phyloP scores from a whole-genome alignment of 1,284 basidiomycete genomes.

The Omphalotus olearius region DNA sequence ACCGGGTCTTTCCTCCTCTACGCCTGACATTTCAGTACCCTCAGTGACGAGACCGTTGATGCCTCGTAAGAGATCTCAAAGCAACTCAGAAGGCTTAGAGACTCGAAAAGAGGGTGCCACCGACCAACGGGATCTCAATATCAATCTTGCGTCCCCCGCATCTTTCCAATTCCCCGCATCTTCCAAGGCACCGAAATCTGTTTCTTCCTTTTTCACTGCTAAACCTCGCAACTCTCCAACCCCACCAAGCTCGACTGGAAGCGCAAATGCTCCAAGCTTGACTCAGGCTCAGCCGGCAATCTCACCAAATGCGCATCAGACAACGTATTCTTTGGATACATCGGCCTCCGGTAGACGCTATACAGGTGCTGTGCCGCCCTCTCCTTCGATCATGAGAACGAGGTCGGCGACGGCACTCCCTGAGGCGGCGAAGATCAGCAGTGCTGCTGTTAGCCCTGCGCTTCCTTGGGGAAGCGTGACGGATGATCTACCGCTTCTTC shows the following conservation, averaged over 20 bases:
- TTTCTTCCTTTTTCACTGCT: constrained; percentile 17
- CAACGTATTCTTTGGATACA: constrained; percentile 51
- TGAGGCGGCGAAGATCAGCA: constrained; percentile 18
- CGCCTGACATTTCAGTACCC: constrained; percentile 20
- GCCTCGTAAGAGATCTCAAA: constrained; percentile 40
- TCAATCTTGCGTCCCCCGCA: constrained; percentile 37
- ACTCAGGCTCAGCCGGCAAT: constrained; percentile 17
- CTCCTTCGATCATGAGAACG: constrained; percentile 39
- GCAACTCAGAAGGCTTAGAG: constrained; percentile 30
- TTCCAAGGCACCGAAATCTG: constrained; percentile 16
- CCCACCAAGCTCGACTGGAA: constrained; percentile 17
- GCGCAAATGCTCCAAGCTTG: constrained; percentile 17
- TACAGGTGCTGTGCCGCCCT: constrained; percentile 19
- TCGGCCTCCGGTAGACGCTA: constrained; percentile 27
- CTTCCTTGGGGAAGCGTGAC: not conserved
- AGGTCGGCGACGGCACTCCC: constrained; percentile 48
- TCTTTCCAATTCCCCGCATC: constrained; percentile 39
- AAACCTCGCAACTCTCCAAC: constrained; percentile 21
- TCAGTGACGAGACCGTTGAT: constrained; percentile 19
- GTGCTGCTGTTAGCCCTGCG: not conserved
- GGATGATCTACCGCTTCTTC: constrained; percentile 26
- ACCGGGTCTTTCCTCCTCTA: constrained; percentile 18
- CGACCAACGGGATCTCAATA: constrained; percentile 27
- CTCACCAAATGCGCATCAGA: constrained; percentile 37
- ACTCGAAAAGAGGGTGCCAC: constrained; percentile 16